phyloP scores from a whole-genome alignment of 2,329 filamentous ascomycete genomes.

The Leptographium radiaticola region DNA sequence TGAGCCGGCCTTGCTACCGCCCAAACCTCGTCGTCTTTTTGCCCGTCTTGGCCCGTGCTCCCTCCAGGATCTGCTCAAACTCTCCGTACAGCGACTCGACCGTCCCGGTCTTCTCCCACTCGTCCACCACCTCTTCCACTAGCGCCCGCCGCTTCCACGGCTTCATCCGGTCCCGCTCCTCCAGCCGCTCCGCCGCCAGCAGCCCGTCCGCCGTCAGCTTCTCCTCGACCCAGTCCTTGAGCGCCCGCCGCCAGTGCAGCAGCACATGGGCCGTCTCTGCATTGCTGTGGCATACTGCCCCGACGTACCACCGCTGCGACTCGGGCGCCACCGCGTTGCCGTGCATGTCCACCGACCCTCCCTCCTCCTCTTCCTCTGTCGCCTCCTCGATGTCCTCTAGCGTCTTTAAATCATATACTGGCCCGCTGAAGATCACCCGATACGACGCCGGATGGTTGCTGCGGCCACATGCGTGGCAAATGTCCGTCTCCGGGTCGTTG shows the following conservation, averaged over 20 bases:
- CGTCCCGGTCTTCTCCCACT: slow-evolving; percentile 46
- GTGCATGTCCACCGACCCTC: slow-evolving; percentile 24
- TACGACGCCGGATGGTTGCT: slow-evolving; percentile 54
- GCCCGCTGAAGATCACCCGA: slow-evolving; percentile 48
- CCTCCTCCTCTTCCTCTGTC: slow-evolving; percentile 24
- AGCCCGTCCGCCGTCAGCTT: slow-evolving; percentile 46
- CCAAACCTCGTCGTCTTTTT: slow-evolving; percentile 6
- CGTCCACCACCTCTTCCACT: slow-evolving; percentile 50
- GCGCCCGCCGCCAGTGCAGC: slow-evolving; percentile 61
- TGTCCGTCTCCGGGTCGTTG: slow-evolving; percentile 17
- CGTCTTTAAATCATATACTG: slow-evolving; percentile 51
- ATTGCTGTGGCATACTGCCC: slow-evolving; percentile 28
- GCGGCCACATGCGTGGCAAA: slow-evolving; percentile 61
- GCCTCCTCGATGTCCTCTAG: slow-evolving; percentile 46
- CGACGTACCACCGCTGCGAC: slow-evolving; percentile 27
- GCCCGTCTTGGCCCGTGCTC: slow-evolving; percentile 33
- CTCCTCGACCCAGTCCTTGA: slow-evolving; percentile 58
- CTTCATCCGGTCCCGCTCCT: slow-evolving; percentile 48
- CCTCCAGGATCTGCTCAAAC: slow-evolving; percentile 50
- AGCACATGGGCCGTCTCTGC: slow-evolving; percentile 59
- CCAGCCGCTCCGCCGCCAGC: slow-evolving; percentile 41
- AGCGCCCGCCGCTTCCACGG: slow-evolving; percentile 43
- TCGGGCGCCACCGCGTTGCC: slow-evolving; percentile 21
- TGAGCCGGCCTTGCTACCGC: background rate
- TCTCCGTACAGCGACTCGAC: slow-evolving; percentile 49